These are phyloP conservation scores for Cutaneotrichosporon cutaneum DNA, from an alignment of 1,284 basidiomycete genomes.

Conservation along the genomic window DNA sequence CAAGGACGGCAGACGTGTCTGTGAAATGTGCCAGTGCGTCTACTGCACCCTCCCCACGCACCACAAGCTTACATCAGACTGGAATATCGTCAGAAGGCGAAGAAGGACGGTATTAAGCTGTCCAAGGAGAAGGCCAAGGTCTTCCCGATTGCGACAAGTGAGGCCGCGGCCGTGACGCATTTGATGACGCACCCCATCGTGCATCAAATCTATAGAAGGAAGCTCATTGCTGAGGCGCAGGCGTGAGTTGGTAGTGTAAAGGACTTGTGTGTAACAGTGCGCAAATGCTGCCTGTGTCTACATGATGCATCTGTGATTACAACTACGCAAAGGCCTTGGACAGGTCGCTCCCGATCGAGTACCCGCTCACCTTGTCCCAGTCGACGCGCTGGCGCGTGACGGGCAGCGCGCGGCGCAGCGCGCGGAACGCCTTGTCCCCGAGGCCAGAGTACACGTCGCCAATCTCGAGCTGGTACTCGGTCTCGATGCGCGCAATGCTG, in stretches of 20 bases:
- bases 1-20: neutral
- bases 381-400: conserved; percentile 90
- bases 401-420: conserved; percentile 77
- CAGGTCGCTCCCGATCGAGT: conserved; percentile 80
- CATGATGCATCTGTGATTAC: neutral
- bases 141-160: neutral
- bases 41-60: neutral
- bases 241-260: too few species aligned
- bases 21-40: neutral
- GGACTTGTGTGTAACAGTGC: neutral
- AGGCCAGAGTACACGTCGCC: conserved; percentile 79
- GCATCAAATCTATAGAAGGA: too few species aligned
- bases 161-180: neutral
- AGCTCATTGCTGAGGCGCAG: too few species aligned
- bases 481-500: conserved; percentile 74
- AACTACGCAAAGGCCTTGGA: conserved; percentile 48
- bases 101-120: neutral
- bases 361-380: conserved; percentile 85
- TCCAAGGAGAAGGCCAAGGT: neutral
- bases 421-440: conserved; percentile 85
- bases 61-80: neutral
- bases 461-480: conserved; percentile 75
- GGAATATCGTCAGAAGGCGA: neutral
- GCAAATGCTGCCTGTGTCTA: neutral
- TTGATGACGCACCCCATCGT: neutral